These are phyloP conservation scores for Trichoderma sp. DNA, from an alignment of 2,329 filamentous ascomycete genomes.

Conservation along the genomic window DNA sequence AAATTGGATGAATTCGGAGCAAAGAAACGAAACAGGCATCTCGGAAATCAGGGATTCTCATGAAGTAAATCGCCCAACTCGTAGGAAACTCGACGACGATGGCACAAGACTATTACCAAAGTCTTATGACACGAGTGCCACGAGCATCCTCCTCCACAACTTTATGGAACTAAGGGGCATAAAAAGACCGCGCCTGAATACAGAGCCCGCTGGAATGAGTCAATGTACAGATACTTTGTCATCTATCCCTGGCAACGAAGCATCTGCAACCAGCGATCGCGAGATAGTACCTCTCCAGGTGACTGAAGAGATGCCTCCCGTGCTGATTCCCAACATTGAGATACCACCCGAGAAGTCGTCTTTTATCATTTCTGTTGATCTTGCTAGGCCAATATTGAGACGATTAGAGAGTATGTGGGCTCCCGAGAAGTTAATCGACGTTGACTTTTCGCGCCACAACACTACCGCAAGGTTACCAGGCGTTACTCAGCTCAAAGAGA, in stretches of 20 bases:
- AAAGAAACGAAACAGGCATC: not conserved
- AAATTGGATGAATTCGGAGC: not conserved
- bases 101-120: conserved; percentile 19
- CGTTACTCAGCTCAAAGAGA: conserved; percentile 20
- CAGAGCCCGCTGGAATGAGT: not conserved
- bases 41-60: not conserved
- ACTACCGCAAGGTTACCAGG: conserved; percentile 20
- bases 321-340: conserved; percentile 22
- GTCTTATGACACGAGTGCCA: conserved; percentile 24
- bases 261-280: not conserved
- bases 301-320: not conserved
- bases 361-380: conserved; percentile 51
- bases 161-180: conserved; percentile 34
- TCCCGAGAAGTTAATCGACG: conserved; percentile 53
- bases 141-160: conserved; percentile 29
- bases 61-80: not conserved
- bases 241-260: not conserved
- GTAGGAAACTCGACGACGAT: not conserved
- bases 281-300: not conserved
- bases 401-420: conserved; percentile 49
- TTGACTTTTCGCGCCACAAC: conserved; percentile 51
- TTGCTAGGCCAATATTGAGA: conserved; percentile 49
- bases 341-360: conserved; percentile 23
- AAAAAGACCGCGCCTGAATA: conserved; percentile 26
- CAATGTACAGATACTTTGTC: not conserved